Evolutionary conservation across 306 rosid species (phyloP), one percentile per base, ranked within the genome.

Genomic region (Sesbania bispinosa): DNA sequence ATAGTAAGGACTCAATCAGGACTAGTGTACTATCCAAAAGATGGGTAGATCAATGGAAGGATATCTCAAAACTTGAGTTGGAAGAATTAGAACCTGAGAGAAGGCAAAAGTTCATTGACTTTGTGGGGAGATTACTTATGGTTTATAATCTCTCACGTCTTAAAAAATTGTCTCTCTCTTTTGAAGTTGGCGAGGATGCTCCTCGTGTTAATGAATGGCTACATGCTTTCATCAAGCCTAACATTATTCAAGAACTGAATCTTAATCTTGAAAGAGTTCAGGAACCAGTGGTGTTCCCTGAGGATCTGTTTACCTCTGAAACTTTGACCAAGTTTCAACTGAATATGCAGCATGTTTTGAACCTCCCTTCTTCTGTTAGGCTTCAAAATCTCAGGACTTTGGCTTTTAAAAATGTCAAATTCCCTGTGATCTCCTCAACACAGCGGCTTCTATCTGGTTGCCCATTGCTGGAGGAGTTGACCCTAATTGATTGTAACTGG

Each of bases 401-500:
- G 69, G 57, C 18, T 7, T 7, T 76, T 53, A 67, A 45, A 15
- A 1, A 55, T 6, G 26, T 66, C 10, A 23, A 10, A 7, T 55
- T 55, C 62, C 60, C 59, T 3, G 4, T 21, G 54, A 4, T 10
- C 6, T 0, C 2, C 7, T 33, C 43, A 30, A 26, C 48, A 0
- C 30, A 57, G 14, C 0, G 7, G 0, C 32, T 75, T 23, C 66
- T 75, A 50, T 10, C n/a, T 32, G 5, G 67, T 21, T 55, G 59
- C 14, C 60, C 38, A 0, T 42, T 36, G 6, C 42, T 75, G 1
- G 47, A 55, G 74, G 38, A 45, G 4, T 10, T 75, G 33, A 10
- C 15, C 11, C 38, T 75, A 0, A 7, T 45, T n/a, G 67, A 75
- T 2, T 66, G 74, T 4, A 30, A 10, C 4, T 75, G 80, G 80